Conservation (phyloP, 495 filamentous ascomycete genomes). For the Xylaria nigripes region DNA sequence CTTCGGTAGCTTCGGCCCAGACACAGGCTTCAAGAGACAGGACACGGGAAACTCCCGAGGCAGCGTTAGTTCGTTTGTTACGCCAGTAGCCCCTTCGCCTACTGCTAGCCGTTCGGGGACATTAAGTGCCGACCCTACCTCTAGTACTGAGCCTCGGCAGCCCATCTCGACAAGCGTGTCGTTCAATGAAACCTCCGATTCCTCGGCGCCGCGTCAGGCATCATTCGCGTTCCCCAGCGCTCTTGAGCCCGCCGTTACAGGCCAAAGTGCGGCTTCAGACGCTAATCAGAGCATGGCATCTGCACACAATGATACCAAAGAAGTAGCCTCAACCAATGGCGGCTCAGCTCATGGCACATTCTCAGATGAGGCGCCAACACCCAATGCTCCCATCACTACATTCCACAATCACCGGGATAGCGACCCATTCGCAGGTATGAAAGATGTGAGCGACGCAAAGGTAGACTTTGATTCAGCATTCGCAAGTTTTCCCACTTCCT, state of each 20-base stretch:
- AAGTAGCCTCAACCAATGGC: slow-evolving; percentile 17
- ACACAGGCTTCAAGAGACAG: slow-evolving; percentile 58
- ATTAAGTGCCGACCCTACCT: slow-evolving; percentile 43
- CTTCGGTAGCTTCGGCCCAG: slow-evolving; percentile 62
- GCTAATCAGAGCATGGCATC: slow-evolving; percentile 29
- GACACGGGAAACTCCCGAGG: slow-evolving; percentile 43
- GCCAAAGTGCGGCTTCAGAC: slow-evolving; percentile 23
- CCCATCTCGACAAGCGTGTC: slow-evolving; percentile 64
- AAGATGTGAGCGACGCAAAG: slow-evolving; percentile 53
- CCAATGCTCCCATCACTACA: slow-evolving; percentile 37
- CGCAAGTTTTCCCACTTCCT: slow-evolving; percentile 45
- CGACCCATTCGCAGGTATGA: slow-evolving; percentile 49
- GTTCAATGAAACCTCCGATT: slow-evolving; percentile 56
- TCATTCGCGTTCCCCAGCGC: slow-evolving; percentile 71
- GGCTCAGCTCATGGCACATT: slow-evolving; percentile 50
- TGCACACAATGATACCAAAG: slow-evolving; percentile 18
- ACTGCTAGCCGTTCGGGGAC: slow-evolving; percentile 42
- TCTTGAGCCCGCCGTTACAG: slow-evolving; percentile 11
- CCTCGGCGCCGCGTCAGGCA: slow-evolving; percentile 66
- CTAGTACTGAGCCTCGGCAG: slow-evolving; percentile 60
- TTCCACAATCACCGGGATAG: slow-evolving; percentile 23
- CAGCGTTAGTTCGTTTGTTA: slow-evolving; percentile 45
- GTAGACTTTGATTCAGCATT: slow-evolving; percentile 73
- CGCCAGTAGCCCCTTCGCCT: slow-evolving; percentile 49
- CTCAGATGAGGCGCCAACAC: slow-evolving; percentile 46